Percentiles rank a stretch among this genome's conserved stretches.
Conservation (phyloP, 2,329 filamentous ascomycete species). For the Emergomyces africanus region DNA sequence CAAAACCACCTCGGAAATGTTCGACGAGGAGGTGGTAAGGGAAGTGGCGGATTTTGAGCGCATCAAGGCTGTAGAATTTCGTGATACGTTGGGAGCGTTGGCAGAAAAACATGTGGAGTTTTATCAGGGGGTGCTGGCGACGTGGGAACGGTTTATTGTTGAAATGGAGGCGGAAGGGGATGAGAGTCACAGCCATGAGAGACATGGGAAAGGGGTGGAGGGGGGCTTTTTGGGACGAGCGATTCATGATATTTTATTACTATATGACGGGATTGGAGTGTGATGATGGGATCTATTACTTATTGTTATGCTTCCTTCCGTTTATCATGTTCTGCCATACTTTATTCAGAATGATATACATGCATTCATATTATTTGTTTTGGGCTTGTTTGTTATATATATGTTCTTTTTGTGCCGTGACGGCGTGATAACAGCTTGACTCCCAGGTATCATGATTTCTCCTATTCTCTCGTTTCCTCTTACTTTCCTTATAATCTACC, state of each 20-base stretch:
- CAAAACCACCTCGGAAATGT: constrained; percentile 76
- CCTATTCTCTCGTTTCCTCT: not conserved
- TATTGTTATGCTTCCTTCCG: not conserved
- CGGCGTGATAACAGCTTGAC: not conserved
- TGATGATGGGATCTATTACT: not conserved
- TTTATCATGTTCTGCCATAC: not conserved
- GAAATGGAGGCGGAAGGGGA: constrained; percentile 57
- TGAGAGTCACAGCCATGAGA: constrained; percentile 4
- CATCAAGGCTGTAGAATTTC: constrained; percentile 91
- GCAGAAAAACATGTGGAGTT: constrained; percentile 80
- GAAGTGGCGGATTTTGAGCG: constrained; percentile 91
- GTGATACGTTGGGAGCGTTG: constrained; percentile 67
- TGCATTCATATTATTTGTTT: not conserved
- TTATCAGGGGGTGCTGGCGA: constrained; percentile 64
- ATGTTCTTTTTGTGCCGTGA: not conserved
- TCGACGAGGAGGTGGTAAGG: constrained; percentile 90
- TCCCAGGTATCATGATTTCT: not conserved
- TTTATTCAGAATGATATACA: not conserved
- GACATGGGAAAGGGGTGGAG: not conserved
- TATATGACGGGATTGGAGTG: not conserved
- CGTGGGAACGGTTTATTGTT: constrained; percentile 81
- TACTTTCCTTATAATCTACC: not conserved
- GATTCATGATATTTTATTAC: constrained; percentile 2
- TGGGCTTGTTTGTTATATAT: not conserved
- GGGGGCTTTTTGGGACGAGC: not conserved